phyloP scores from a whole-genome alignment of 2,329 filamentous ascomycete species.

The Cytospora chrysosperma region DNA sequence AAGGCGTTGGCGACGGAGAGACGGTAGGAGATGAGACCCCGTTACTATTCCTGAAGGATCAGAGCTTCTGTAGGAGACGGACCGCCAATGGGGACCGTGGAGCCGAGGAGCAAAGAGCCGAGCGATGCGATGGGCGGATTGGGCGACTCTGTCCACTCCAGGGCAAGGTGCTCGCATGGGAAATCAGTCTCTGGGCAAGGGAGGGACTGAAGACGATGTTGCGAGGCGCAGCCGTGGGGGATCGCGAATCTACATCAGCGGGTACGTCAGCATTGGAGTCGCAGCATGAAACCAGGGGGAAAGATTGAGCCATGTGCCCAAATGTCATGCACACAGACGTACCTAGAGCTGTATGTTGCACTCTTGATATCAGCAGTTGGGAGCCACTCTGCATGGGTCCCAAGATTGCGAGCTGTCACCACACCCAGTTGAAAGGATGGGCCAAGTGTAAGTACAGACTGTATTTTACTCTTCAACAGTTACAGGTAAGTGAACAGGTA shows the following conservation, averaged over 20 bases:
- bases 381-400: neutral
- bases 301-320: neutral
- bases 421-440: neutral
- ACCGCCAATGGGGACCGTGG: neutral
- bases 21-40: neutral
- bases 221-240: slow-evolving; percentile 6
- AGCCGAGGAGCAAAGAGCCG: slow-evolving; percentile 6
- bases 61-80: neutral
- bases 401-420: neutral
- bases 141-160: slow-evolving; percentile 8
- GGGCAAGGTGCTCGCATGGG: slow-evolving; percentile 18
- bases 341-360: neutral
- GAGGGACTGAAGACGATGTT: slow-evolving; percentile 3
- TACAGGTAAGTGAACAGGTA: neutral
- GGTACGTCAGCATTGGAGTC: slow-evolving; percentile 17
- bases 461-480: neutral
- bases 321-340: neutral
- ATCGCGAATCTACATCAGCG: slow-evolving; percentile 6
- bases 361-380: neutral
- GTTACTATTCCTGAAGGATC: neutral
- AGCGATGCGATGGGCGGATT: slow-evolving; percentile 2
- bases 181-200: neutral
- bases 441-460: neutral
- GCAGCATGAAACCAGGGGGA: neutral
- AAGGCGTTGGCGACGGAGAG: neutral